Evolutionary conservation across 1,139 yeast species (phyloP), one percentile per base, ranked within the genome.

Genomic region (Debaryomycetaceae sp.): DNA sequence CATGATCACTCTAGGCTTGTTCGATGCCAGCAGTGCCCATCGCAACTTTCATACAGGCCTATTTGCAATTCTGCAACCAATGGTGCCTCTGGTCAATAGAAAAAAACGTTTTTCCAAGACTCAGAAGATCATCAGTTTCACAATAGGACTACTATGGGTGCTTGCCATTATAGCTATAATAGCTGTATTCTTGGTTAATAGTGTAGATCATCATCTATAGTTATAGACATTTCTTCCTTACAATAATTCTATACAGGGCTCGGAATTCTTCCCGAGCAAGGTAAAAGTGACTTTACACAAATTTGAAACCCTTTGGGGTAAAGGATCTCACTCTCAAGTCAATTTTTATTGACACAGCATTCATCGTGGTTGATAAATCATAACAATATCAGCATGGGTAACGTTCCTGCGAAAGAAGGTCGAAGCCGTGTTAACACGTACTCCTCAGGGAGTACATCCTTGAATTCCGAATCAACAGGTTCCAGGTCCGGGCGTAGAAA

Each of bases 391-490:
- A 44, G 18, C 34, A 79, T 79, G 84, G 84, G 84, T 34, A 79
- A 79, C 65, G 81, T 77, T 30, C 82, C 83, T 37, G 67, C 80
- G 3, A 78, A 77, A 54, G 77, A 78, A 51, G 70, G 71, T 17
- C 55, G 69, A 45, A 54, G 63, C 43, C 47, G 70, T 48, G 53
- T 64, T 19, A 45, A 37, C 43, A 43, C 50, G 4, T 43, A 42
- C 32, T 44, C 45, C 15, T 48, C 53, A 19, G 43, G 36, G 22
- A 35, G 40, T 22, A 41, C 44, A 15, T 36, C 38, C 31, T 39
- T 15, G 30, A 44, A 31, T 40, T 46, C 19, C 34, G 53, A 30
- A 33, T 40, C 33, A 29, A 35, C 31, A 18, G 36, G 35, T 15
- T 24, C 34, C 6, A 40, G 50, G 33, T 26, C 39, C 11, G 40